phyloP scores from a whole-genome alignment of 352 stramenopile species.

The Phytophthora cactorum region DNA sequence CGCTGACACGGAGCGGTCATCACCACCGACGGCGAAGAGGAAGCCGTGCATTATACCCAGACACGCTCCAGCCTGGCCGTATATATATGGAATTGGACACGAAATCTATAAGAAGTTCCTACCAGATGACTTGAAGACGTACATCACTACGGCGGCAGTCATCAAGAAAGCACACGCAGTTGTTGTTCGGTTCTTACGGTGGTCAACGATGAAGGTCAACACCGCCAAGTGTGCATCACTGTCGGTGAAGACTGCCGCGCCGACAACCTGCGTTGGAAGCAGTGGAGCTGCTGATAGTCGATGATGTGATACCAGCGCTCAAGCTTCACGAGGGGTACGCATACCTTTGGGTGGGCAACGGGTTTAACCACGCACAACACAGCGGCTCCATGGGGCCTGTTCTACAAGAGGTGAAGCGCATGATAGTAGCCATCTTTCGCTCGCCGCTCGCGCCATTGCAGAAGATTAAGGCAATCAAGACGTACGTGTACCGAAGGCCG shows the following conservation, averaged over 20 bases:
- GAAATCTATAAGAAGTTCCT: too few relatives aligned
- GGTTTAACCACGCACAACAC: constrained; percentile 12
- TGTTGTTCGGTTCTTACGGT: too few relatives aligned
- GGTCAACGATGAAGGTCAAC: background rate
- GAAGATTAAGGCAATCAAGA: constrained; percentile 23
- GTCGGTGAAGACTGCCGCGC: constrained; percentile 4
- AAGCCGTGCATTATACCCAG: too few relatives aligned
- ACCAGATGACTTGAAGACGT: too few relatives aligned
- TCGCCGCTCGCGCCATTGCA: constrained; percentile 14
- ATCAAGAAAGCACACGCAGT: too few relatives aligned
- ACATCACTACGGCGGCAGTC: too few relatives aligned
- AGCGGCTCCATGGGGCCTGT: background rate
- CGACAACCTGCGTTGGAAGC: too few relatives aligned
- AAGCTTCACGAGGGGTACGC: constrained; percentile 5
- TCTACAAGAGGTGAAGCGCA: constrained; percentile 6
- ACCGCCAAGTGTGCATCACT: background rate
- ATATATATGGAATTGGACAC: too few relatives aligned
- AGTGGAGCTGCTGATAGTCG: background rate
- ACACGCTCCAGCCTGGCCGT: too few relatives aligned
- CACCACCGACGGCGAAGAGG: too few relatives aligned
- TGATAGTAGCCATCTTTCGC: constrained; percentile 7
- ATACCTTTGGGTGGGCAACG: constrained; percentile 12
- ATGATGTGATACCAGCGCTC: background rate
- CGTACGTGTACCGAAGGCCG: constrained; percentile 21
- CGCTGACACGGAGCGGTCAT: too few relatives aligned